These are phyloP conservation scores for Colletotrichum shisoi DNA, from an alignment of 2,329 filamentous ascomycete species.

Conservation along the genomic window DNA sequence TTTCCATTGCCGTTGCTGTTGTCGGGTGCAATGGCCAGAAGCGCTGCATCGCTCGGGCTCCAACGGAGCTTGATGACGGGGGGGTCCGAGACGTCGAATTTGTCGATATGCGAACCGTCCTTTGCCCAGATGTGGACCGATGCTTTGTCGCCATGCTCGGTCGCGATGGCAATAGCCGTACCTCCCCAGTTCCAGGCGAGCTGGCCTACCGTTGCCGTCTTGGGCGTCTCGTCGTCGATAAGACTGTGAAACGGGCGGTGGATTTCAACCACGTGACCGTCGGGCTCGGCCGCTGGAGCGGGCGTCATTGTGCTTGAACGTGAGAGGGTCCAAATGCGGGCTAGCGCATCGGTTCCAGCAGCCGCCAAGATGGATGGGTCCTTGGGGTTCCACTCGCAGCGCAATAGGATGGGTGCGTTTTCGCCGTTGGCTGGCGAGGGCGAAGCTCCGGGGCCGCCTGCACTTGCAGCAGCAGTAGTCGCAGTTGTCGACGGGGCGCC, in stretches of 20 bases:
- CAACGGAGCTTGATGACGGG: slow-evolving; percentile 69
- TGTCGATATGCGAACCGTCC: slow-evolving; percentile 61
- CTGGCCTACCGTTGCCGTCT: slow-evolving; percentile 63
- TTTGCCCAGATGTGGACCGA: slow-evolving; percentile 64
- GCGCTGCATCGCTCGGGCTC: slow-evolving; percentile 64
- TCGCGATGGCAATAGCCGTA: slow-evolving; percentile 64
- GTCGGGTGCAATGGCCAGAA: slow-evolving; percentile 66
- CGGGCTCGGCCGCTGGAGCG: slow-evolving; percentile 28
- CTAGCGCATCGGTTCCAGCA: slow-evolving; percentile 74
- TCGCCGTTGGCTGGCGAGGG: slow-evolving; percentile 52
- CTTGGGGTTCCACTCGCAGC: slow-evolving; percentile 73
- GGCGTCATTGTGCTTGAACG: slow-evolving; percentile 55
- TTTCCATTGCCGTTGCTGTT: slow-evolving; percentile 44
- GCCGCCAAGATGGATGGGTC: slow-evolving; percentile 71
- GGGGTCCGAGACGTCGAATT: slow-evolving; percentile 66
- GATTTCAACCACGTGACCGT: slow-evolving; percentile 55
- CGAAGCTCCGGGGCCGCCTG: slow-evolving; percentile 38
- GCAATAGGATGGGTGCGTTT: slow-evolving; percentile 68
- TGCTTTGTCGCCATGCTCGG: slow-evolving; percentile 62
- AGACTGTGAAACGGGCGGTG: slow-evolving; percentile 57
- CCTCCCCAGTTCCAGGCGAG: slow-evolving; percentile 69
- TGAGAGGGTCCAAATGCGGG: slow-evolving; percentile 71
- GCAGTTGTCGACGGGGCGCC: slow-evolving; percentile 49
- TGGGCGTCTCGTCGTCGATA: slow-evolving; percentile 62
- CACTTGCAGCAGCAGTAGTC: slow-evolving; percentile 46